Evolutionary conservation across 768 basidiomycete genomes (phyloP).

Genomic region (Fomitopsis serialis): DNA sequence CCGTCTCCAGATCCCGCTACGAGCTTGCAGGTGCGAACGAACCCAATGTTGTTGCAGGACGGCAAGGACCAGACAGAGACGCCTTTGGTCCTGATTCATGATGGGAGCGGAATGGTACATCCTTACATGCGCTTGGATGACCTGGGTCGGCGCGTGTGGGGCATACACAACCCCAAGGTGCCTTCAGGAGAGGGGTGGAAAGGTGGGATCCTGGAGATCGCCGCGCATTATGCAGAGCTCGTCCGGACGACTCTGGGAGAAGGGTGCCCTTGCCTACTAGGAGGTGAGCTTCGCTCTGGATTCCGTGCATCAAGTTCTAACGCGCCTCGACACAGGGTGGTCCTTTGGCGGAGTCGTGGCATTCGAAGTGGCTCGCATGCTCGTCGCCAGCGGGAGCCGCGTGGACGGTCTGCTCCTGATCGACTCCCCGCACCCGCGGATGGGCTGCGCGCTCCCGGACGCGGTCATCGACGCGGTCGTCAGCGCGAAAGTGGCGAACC

Average conservation of each 20-base stretch:
- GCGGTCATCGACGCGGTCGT: slow-evolving; percentile 41
- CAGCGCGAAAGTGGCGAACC: slow-evolving; percentile 19
- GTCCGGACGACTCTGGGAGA: slow-evolving; percentile 22
- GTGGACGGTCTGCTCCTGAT: slow-evolving; percentile 61
- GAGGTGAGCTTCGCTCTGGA: slow-evolving; percentile 39
- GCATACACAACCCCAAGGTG: slow-evolving; percentile 53
- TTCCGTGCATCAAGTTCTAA: background rate
- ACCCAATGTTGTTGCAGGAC: slow-evolving; percentile 11
- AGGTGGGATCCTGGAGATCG: slow-evolving; percentile 20
- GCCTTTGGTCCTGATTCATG: slow-evolving; percentile 66
- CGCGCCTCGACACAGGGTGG: slow-evolving; percentile 46
- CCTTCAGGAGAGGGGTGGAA: slow-evolving; percentile 40
- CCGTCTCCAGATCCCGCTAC: no score
- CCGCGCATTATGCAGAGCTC: slow-evolving; percentile 17
- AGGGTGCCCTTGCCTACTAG: slow-evolving; percentile 37
- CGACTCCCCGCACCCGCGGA: slow-evolving; percentile 57
- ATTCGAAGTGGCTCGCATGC: slow-evolving; percentile 54
- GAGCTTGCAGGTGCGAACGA: background rate
- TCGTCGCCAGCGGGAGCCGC: slow-evolving; percentile 35
- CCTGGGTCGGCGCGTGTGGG: slow-evolving; percentile 54
- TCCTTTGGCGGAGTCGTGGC: slow-evolving; percentile 75
- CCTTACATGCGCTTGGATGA: slow-evolving; percentile 40
- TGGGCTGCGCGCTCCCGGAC: slow-evolving; percentile 47
- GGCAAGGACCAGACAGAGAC: slow-evolving; percentile 8
- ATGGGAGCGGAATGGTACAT: slow-evolving; percentile 59